phyloP scores from a whole-genome alignment of 305 asterid genomes.

The Rubia balearica region DNA sequence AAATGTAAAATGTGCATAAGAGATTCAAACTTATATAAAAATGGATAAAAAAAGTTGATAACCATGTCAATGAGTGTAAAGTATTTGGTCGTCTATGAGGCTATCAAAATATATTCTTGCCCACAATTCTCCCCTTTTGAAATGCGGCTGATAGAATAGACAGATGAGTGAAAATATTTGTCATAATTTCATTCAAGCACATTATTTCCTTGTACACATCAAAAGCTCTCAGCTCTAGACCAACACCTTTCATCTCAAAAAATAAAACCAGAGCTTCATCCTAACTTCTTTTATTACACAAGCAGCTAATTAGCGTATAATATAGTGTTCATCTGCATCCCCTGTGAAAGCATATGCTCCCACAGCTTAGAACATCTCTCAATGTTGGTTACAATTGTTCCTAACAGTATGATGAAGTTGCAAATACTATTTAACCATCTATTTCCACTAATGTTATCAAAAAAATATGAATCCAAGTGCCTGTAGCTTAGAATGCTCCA shows the following conservation, averaged over 20 bases:
- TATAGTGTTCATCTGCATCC: constrained; percentile 38
- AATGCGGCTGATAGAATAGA: constrained; percentile 48
- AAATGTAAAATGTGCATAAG: constrained; percentile 33
- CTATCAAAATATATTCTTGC: no score
- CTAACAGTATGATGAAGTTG: no score
- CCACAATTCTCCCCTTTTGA: constrained; percentile 16
- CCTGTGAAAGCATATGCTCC: constrained; percentile 48
- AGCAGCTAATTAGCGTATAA: constrained; percentile 40
- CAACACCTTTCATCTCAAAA: constrained; percentile 38
- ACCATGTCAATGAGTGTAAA: no score
- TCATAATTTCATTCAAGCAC: constrained; percentile 36
- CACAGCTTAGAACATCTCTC: constrained; percentile 48
- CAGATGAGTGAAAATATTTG: constrained; percentile 36
- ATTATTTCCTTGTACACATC: constrained; percentile 37
- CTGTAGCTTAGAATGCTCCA: no score
- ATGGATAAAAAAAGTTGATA: background rate
- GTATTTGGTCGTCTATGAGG: no score
- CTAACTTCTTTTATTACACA: constrained; percentile 54
- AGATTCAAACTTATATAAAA: constrained; percentile 9
- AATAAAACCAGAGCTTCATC: constrained; percentile 52
- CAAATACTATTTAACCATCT: no score
- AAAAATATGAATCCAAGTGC: no score
- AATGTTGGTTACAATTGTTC: constrained; percentile 16
- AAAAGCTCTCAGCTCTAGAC: constrained; percentile 39
- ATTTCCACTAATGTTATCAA: no score